Evolutionary conservation across 1,139 yeast genomes (phyloP).

Genomic region (Wickerhamomyces sp.): DNA sequence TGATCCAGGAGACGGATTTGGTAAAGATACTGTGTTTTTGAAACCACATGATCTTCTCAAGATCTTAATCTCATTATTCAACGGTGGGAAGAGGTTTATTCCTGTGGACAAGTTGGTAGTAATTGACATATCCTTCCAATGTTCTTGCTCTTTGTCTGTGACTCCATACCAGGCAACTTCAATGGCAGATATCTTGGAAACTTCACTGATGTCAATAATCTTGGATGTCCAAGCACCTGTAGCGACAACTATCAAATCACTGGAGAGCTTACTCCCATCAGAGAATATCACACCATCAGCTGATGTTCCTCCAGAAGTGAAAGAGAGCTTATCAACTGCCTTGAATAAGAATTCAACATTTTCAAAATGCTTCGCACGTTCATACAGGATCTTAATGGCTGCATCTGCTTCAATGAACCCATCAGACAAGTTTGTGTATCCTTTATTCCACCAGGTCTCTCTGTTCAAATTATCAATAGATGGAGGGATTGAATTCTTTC

Average conservation of each 20-base stretch:
- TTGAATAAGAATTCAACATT: constrained; percentile 1
- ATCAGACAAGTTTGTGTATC: neutral
- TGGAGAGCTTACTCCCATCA: constrained; percentile 25
- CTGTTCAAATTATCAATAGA: neutral
- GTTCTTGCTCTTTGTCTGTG: constrained; percentile 17
- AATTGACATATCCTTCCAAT: constrained; percentile 12
- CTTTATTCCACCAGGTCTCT: constrained; percentile 1
- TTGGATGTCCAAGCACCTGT: constrained; percentile 40
- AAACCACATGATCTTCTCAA: constrained; percentile 25
- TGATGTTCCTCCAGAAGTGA: neutral
- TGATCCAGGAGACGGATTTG: constrained; percentile 8
- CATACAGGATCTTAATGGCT: neutral
- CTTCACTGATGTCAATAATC: constrained; percentile 26
- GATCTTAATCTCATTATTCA: constrained; percentile 26
- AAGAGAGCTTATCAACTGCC: constrained; percentile 1
- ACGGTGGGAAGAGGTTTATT: constrained; percentile 25
- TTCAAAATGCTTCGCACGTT: constrained; percentile 1
- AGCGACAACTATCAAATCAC: constrained; percentile 32
- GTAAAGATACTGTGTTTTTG: constrained; percentile 15
- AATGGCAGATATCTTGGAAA: constrained; percentile 24
- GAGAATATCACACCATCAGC: constrained; percentile 28
- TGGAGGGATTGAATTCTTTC: neutral
- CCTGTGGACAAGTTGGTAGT: constrained; percentile 18
- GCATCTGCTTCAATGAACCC: constrained; percentile 2
- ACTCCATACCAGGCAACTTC: constrained; percentile 25